Evolutionary conservation across 768 basidiomycete genomes (phyloP), one percentile per base, ranked within the genome.

Genomic region (Hygrophoropsis aurantiaca): DNA sequence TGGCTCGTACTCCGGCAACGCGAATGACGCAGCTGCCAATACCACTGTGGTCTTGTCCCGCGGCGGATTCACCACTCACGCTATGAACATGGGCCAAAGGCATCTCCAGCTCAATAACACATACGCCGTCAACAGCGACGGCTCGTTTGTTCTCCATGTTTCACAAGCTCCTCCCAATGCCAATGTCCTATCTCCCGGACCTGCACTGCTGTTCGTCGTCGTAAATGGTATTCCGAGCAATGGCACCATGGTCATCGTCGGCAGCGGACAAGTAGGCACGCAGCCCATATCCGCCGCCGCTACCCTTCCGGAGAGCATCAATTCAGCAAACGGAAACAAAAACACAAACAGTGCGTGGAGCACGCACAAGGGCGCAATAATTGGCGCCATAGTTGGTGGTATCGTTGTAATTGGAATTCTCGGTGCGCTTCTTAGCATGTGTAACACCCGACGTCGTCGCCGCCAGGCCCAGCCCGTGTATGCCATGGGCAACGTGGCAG

Each of bases 11-110:
- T 70, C 77, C 5, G 85, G 86, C 7, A 47, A 55, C 0, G 79
- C 81, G 11, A 86, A 90, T 56, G 75, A 78, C 42, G 85, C 88
- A 2, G 85, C 88, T 0, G 80, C 78, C 40, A 86, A 84, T 58
- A 80, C 87, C 9, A 84, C 81, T 4, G 85, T 95, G 10, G 84
- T 82, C 26, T 67, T 97, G 50, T 72, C 87, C 21, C 88, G 95
- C n/a, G 77, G 82, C 4, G 94, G 94, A 0, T 90, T 86, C 72
- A 84, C 88, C 3, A 90, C 88, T 0, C 88, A 90, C 56, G 87
- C 79, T 27, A 88, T 90, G 87, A 90, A 88, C 70, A 90, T 90
- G 86, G 87, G 87, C 0, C 89, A 92, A 65, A 78, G 93, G 3
- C 77, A 75, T 45, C 57, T 94, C 47, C 83, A 94, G 68, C 80